Evolutionary conservation across 306 rosid genomes (phyloP), one percentile per base, ranked within the genome.

Genomic region (Sophora flavescens): DNA sequence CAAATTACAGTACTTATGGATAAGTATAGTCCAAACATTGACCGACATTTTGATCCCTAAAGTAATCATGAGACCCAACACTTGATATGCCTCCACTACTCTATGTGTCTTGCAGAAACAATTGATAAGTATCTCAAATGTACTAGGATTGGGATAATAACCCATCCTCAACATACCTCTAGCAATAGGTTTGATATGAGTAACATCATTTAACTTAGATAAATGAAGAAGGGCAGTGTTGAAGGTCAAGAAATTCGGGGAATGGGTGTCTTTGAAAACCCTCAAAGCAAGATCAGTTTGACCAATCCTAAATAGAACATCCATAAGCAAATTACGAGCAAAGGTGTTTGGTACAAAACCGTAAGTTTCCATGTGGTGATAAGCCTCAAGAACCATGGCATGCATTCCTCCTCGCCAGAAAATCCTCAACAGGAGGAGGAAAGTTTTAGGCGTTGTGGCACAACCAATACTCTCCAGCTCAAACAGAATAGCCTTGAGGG

Each of bases 351-450:
- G 83, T 4, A 59, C 66, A 76, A 78, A 87, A 28, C 86, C 88
- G 28, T 53, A 57, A 60, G 38, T 32, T 57, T 56, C 67, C 90
- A 84, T 87, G 67, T 78, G 77, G 63, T 81, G 78, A 72, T 69
- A 78, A 5, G 71, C 70, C 74, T 87, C 90, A 36, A 87, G 60
- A 58, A 84, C 86, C 84, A 84, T 57, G 6, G 1, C 63, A 33
- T 75, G 68, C 88, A 78, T 84, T 68, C 84, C 72, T 10, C 83
- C 86, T 22, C 68, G 86, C 90, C 90, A 87, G 82, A 45, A 81
- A 75, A 87, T 72, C 74, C 90, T 87, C 70, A 84, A 32, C 65
- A 87, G 70, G 39, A 81, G 82, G 84, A 87, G 72, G 48, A 84
- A 84, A 3, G 84, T 80, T 11, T 84, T 83, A 6, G 88, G 82